These are phyloP conservation scores for Sarcomyxa edulis DNA, from an alignment of 768 basidiomycete species.

Conservation along the genomic window DNA sequence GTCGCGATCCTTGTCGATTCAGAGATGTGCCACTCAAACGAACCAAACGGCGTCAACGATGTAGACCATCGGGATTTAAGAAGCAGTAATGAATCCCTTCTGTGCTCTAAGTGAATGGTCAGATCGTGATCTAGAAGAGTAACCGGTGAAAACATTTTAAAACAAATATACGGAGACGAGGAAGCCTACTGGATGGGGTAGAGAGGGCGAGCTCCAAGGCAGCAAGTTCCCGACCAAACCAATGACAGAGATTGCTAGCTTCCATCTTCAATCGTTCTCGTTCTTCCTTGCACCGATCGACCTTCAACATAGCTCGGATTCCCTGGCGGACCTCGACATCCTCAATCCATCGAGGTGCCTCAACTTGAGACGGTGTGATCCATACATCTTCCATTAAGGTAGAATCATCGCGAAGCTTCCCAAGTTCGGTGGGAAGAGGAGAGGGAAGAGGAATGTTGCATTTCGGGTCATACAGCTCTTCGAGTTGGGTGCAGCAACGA, in stretches of 20 bases:
- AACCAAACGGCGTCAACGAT: too few relatives aligned
- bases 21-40: too few relatives aligned
- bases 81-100: too few relatives aligned
- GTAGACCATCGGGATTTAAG: too few relatives aligned
- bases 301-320: conserved; percentile 22
- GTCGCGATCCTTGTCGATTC: too few relatives aligned
- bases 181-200: conserved; percentile 14
- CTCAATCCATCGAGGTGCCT: conserved; percentile 24
- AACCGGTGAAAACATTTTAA: too few relatives aligned
- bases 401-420: conserved; percentile 15
- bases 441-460: conserved; percentile 26
- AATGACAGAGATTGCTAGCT: conserved; percentile 27
- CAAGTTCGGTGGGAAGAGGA: conserved; percentile 24
- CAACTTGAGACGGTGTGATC: conserved; percentile 15
- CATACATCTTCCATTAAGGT: conserved; percentile 31
- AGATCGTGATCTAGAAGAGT: too few relatives aligned
- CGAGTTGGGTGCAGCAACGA: conserved; percentile 18
- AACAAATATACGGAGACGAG: too few relatives aligned
- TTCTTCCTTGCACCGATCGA: conserved; percentile 25
- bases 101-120: too few relatives aligned
- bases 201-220: conserved; percentile 17
- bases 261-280: conserved; percentile 15
- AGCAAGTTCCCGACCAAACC: conserved; percentile 25
- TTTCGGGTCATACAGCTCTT: conserved; percentile 10
- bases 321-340: conserved; percentile 23